These are phyloP conservation scores for Trypanosoma mega DNA, from an alignment of 208 protist species.

Conservation along the genomic window DNA sequence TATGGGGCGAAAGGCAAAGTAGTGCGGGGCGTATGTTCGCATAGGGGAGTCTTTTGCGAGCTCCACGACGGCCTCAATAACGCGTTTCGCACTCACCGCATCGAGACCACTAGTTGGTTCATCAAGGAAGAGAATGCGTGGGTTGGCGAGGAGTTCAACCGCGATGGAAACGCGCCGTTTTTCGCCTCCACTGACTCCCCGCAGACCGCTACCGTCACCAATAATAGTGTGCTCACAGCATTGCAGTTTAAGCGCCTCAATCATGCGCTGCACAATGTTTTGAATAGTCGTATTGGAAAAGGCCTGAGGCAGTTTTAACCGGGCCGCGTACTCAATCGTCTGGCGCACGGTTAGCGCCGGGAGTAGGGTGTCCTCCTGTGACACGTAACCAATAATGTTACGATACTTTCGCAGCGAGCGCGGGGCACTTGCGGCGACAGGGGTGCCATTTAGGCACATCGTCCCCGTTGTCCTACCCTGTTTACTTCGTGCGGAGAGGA, in stretches of 20 bases:
- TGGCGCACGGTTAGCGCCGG: constrained; percentile 85
- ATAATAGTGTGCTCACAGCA: constrained; percentile 80
- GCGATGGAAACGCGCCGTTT: constrained; percentile 90
- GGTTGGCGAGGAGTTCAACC: constrained; percentile 89
- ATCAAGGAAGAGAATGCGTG: constrained; percentile 91
- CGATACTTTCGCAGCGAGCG: constrained; percentile 47
- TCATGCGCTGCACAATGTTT: constrained; percentile 62
- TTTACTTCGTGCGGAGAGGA: constrained; percentile 79
- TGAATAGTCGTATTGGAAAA: constrained; percentile 71
- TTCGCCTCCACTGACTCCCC: constrained; percentile 92
- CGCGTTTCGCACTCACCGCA: constrained; percentile 71
- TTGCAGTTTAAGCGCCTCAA: constrained; percentile 64
- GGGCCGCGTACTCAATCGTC: constrained; percentile 86
- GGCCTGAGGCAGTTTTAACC: constrained; percentile 84
- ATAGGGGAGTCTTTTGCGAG: constrained; percentile 84
- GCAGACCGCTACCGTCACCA: constrained; percentile 57
- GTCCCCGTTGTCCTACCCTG: constrained; percentile 48
- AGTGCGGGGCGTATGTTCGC: constrained; percentile 76
- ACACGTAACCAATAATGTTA: constrained; percentile 90
- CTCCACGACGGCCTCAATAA: constrained; percentile 79
- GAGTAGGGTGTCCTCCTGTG: constrained; percentile 92
- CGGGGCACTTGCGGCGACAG: constrained; percentile 24
- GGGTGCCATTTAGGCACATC: constrained; percentile 76
- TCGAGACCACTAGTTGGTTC: constrained; percentile 92
- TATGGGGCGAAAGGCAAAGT: constrained; percentile 85